These are phyloP conservation scores for Lophiostoma macrostomum DNA, from an alignment of 495 filamentous ascomycete genomes.

Conservation along the genomic window DNA sequence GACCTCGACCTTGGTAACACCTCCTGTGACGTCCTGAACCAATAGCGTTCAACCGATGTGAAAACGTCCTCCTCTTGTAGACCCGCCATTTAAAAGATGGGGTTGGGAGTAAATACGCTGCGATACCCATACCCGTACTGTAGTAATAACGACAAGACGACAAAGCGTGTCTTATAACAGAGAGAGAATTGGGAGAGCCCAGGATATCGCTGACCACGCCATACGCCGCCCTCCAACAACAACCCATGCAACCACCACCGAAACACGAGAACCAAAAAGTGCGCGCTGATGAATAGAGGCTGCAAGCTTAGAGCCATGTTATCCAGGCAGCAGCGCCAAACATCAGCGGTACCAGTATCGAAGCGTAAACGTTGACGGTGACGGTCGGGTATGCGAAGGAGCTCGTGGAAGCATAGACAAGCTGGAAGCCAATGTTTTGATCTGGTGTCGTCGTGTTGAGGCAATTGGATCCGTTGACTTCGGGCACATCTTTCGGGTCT, in stretches of 20 bases:
- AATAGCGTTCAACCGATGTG: no score
- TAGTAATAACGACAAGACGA: no score
- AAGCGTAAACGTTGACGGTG: constrained; percentile 10
- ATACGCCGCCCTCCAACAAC: not conserved
- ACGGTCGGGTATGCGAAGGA: constrained; percentile 12
- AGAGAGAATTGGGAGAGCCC: not conserved
- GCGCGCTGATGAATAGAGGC: not conserved
- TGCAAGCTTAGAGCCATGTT: constrained; percentile 18
- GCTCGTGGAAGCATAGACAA: constrained; percentile 60
- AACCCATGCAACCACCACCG: not conserved
- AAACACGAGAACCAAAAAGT: not conserved
- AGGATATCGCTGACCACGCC: not conserved
- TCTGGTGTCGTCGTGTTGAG: constrained; percentile 66
- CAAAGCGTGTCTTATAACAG: no score
- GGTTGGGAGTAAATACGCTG: no score
- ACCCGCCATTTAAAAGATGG: no score
- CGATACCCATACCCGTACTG: no score
- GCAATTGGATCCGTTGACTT: constrained; percentile 77
- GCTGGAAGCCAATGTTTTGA: constrained; percentile 60
- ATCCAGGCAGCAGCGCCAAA: constrained; percentile 16
- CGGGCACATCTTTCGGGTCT: constrained; percentile 65
- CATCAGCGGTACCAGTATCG: constrained; percentile 11
- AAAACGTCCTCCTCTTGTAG: no score
- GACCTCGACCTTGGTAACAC: no score
- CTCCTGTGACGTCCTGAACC: no score